Evolutionary conservation across 2,329 filamentous ascomycete genomes (phyloP), one percentile per base, ranked within the genome.

Genomic region (Dactylella cylindrospora): DNA sequence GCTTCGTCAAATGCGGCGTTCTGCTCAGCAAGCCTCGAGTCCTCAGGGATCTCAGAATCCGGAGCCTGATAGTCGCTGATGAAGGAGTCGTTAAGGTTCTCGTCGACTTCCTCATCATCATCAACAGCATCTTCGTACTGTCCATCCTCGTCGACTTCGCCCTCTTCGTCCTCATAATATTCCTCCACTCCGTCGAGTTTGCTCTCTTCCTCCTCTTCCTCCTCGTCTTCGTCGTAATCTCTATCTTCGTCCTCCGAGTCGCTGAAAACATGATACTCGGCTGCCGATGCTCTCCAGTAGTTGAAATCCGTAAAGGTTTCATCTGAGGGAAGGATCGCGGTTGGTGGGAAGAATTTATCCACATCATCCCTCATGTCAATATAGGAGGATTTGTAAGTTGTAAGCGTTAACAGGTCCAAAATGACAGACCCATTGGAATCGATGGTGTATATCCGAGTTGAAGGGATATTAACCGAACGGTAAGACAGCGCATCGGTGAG

Each of bases 221-320:
- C 77, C 6, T 80, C 77, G 0, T 79, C 77, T 5, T 78, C 79
- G 1, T 79, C 80, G 2, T 73, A 71, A 2, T 73, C 72, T 35
- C 76, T 77, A 3, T 74, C 75, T 66, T 80, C 79, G 25, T 79
- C 83, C 64, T 93, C 90, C 36, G 86, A 94, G 46, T 86, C 86
- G 0, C 87, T 90, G 68, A 97, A 97, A 49, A 95, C 88, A 33
- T 90, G 87, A 20, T 96, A 75, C 44, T 95, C 89, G 12, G 91
- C 79, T 2, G 90, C 88, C 40, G 80, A 79, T 65, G 95, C 86
- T 65, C 94, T 81, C 93, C 93, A 98, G 75, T 95, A 98, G 54
- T 84, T 91, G 74, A 98, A 98, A 72, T 98, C 93, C 0, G 93
- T 98, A 70, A 88, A 98, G 54, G 95, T 86, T 72, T 97, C 93